Evolutionary conservation across 306 rosid genomes (phyloP), one percentile per base, ranked within the genome.

Genomic region (Betula pendula): DNA sequence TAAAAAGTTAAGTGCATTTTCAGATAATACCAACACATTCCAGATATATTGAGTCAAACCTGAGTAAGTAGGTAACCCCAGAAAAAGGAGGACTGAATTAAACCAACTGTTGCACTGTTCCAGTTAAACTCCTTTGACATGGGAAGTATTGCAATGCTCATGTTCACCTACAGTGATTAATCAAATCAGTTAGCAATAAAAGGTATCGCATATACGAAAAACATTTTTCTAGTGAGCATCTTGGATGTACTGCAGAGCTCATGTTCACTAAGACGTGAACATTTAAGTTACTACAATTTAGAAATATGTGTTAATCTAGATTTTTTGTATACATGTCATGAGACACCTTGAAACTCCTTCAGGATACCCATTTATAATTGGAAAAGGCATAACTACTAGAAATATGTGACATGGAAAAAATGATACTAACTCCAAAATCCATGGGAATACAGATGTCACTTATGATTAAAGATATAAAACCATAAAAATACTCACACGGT

Each of bases 81-180:
- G 92, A 94, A 94, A 82, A 94, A 94, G 27, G 97, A 94, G 58
- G 97, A 94, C 69, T 94, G 98, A 81, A 94, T 94, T 77, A 94
- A 85, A 82, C 97, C 98, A 81, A 94, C 97, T 68, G 97, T 94
- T 75, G 97, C 84, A 80, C 96, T 92, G 79, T 94, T 90, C 97
- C 98, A 94, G 82, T 89, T 92, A 81, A 87, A 94, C 83, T 92
- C 92, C 82, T 92, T 78, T 0, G 98, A 87, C 97, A 94, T 94
- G 50, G 97, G 97, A 82, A 94, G 98, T 85, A 94, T 94, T 14
- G 97, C 98, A 78, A 94, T 94, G 89, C 98, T 94, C 98, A 94
- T 94, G 81, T 94, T 94, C 70, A 94, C 97, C 97, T 94, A 44
- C 60, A 84, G 72, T 11, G 71, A 53, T 69, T 44, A 78, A 10